Evolutionary conservation across 148 eudicot genomes (phyloP).

Genomic region (Amaranthus palmeri): DNA sequence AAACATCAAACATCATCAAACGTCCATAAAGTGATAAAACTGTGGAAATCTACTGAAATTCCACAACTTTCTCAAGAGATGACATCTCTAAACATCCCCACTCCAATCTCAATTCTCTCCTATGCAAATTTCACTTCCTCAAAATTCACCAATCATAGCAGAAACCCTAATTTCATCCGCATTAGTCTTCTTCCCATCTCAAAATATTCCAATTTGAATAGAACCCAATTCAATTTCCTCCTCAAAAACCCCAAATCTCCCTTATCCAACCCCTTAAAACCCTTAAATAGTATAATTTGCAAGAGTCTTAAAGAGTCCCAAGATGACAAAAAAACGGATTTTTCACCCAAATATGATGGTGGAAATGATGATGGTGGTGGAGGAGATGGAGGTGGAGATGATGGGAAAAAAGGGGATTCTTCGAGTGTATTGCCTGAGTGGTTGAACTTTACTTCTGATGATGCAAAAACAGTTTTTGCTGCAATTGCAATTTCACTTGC

Average conservation of each 20-base stretch:
- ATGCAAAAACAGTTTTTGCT: constrained; percentile 76
- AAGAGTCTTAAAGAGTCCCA: constrained; percentile 29
- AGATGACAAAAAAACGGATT: constrained; percentile 39
- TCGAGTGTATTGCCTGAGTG: constrained; percentile 67
- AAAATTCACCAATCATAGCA: constrained; percentile 20
- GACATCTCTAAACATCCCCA: constrained; percentile 40
- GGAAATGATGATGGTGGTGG: constrained; percentile 46
- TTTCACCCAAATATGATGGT: constrained; percentile 35
- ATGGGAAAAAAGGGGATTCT: constrained; percentile 23
- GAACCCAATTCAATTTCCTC: constrained; percentile 35
- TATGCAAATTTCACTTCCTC: constrained; percentile 27
- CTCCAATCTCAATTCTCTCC: constrained; percentile 37
- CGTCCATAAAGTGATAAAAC: too few relatives aligned
- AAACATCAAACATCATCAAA: too few relatives aligned
- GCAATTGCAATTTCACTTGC: constrained; percentile 84
- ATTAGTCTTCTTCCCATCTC: constrained; percentile 29
- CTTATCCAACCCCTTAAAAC: constrained; percentile 21
- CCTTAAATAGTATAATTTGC: constrained; percentile 35
- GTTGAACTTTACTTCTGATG: constrained; percentile 72
- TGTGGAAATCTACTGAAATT: too few relatives aligned
- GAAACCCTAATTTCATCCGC: constrained; percentile 34
- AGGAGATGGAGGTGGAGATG: constrained; percentile 55
- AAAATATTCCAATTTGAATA: constrained; percentile 28
- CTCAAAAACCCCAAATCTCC: constrained; percentile 31
- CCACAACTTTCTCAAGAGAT: constrained; percentile 16